Evolutionary conservation across 108 stramenopile genomes (phyloP), one percentile per base, ranked within the genome.

Genomic region (Cyclotella cryptica): DNA sequence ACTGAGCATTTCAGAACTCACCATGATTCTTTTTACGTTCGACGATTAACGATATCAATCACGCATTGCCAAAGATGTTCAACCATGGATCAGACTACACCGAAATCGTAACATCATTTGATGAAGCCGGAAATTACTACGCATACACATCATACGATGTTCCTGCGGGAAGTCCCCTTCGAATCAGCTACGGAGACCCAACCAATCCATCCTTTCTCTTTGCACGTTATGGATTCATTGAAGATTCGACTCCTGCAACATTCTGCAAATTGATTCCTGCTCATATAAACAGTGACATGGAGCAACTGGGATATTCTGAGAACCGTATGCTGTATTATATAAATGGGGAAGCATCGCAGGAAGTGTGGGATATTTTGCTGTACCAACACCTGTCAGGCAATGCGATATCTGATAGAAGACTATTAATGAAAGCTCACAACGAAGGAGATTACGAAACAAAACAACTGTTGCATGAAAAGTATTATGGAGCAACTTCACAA

Each of bases 231-330:
- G 89, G 89, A 0, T 90, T 90, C 57, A 43, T 90, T 10, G 80
- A 90, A n/a, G 79, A 80, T n/a, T 26, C 67, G 12, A 45, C 78
- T 15, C 53, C 76, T 9, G 84, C 84, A 12, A 80, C 86, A 10
- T 89, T 88, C 72, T 89, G 89, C 77, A 89, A 89, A 69, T 66
- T 86, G 44, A 85, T 89, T n/a, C 64, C 71, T 9, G 42, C 79
- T 29, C 63, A 83, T 51, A 12, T 81, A 10, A 78, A 67, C 54
- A 54, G 78, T 15, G 89, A 89, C 26, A 62, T 89, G 66, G 55
- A 73, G 27, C 75, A 85, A 2, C 54, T 89, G 79, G 89, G 89
- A 29, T 89, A 88, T 55, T 77, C 80, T 40, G 66, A 78, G 29
- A 71, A 52, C 35, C 60, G 77, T 60, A 82, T 89, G 87, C 60